Percentiles rank a stretch among this genome's conserved stretches.
Evolutionary conservation across 139 green algal genomes (phyloP).

Genomic region (Chlorella sp.): DNA sequence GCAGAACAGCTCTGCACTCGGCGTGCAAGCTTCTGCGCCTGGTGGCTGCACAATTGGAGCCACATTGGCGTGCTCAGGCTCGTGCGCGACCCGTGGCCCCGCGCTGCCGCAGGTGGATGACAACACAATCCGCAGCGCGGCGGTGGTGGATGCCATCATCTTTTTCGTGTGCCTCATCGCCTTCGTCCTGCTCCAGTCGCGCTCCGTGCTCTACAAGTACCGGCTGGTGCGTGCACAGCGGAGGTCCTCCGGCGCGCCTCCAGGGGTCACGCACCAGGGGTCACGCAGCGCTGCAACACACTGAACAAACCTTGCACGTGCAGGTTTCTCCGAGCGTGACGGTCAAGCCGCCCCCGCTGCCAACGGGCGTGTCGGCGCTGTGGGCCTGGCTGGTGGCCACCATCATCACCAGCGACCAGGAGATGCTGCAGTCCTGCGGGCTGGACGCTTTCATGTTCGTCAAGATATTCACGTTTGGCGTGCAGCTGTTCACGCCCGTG

Average conservation of each 20-base stretch:
- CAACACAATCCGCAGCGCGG: not conserved
- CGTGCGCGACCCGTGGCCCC: too few relatives aligned
- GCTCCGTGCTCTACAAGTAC: conserved; percentile 7
- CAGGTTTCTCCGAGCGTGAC: not conserved
- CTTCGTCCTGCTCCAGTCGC: conserved; percentile 1
- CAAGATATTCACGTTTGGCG: conserved; percentile 19
- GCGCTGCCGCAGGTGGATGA: too few relatives aligned
- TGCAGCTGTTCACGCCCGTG: conserved; percentile 26
- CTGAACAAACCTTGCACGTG: not conserved
- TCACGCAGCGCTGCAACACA: not conserved
- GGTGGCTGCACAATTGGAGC: not conserved
- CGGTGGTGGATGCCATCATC: not conserved
- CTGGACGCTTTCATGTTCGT: conserved; percentile 23
- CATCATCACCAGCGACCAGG: conserved; percentile 1
- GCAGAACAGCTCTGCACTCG: not conserved
- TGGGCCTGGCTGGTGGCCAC: conserved; percentile 7
- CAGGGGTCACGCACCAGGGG: not conserved
- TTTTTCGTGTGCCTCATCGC: not conserved
- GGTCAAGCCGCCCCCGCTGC: conserved; percentile 7
- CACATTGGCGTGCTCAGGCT: not conserved
- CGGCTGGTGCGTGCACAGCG: not conserved
- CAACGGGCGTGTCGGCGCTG: conserved; percentile 1
- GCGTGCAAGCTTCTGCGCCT: not conserved
- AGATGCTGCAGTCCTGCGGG: not conserved
- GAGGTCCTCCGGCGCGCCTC: not conserved